A percentile compares a stretch with the other conserved stretches of the same genome.
These are phyloP conservation scores for Sicyos baderoa DNA, from an alignment of 306 rosid species.

Conservation along the genomic window DNA sequence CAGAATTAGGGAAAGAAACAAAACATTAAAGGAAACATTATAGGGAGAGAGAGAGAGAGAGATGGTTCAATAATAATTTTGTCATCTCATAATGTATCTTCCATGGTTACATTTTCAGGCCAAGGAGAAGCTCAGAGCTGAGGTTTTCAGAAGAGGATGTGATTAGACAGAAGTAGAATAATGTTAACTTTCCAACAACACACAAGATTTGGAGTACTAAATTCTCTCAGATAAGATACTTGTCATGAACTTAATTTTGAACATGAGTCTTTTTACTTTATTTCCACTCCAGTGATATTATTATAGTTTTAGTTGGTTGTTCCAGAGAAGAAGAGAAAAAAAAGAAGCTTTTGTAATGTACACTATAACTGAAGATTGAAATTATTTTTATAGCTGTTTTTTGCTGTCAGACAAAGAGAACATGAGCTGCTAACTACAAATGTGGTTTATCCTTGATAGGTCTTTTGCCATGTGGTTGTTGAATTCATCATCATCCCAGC, in stretches of 20 bases:
- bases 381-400: not conserved
- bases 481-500: not conserved
- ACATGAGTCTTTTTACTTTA: not conserved
- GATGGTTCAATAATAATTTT: slow-evolving; percentile 5
- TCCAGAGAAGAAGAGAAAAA: not conserved
- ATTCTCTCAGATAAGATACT: slow-evolving; percentile 1
- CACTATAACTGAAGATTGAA: not conserved
- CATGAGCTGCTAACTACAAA: not conserved
- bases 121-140: slow-evolving; percentile 70
- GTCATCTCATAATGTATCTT: slow-evolving; percentile 27
- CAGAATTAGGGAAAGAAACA: slow-evolving; percentile 20
- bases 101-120: slow-evolving; percentile 62
- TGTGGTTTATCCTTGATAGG: not conserved
- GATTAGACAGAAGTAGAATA: slow-evolving; percentile 3
- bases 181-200: not conserved
- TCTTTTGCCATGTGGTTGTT: not conserved
- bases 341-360: not conserved
- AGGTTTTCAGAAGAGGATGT: slow-evolving; percentile 24
- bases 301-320: not conserved
- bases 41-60: not conserved
- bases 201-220: slow-evolving; percentile 2
- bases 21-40: slow-evolving; percentile 15
- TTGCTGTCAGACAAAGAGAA: not conserved
- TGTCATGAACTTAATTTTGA: slow-evolving; percentile 14
- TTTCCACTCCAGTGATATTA: not conserved